These are phyloP conservation scores for Typha latifolia DNA, from an alignment of 176 grass and related monocot species.

Conservation along the genomic window DNA sequence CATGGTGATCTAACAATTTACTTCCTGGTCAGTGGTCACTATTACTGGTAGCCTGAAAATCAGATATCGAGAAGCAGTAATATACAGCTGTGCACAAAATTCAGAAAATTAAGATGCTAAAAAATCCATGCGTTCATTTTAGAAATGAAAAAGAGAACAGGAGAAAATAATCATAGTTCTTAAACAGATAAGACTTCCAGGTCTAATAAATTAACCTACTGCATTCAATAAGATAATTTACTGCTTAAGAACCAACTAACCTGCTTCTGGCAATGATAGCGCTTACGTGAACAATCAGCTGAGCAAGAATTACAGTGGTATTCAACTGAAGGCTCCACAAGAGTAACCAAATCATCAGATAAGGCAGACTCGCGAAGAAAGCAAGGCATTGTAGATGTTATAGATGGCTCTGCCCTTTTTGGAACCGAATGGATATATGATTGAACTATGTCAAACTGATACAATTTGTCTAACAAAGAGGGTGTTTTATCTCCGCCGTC, in stretches of 20 bases:
- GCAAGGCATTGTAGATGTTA: conserved; percentile 32
- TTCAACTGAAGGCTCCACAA: conserved; percentile 76
- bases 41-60: too few species aligned
- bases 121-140: not conserved
- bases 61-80: too few species aligned
- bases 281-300: conserved; percentile 90
- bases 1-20: too few species aligned
- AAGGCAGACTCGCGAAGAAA: conserved; percentile 64
- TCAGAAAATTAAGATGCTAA: not conserved
- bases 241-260: conserved; percentile 24
- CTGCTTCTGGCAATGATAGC: conserved; percentile 90
- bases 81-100: too few species aligned
- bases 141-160: not conserved
- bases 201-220: too few species aligned
- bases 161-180: not conserved
- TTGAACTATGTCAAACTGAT: conserved; percentile 72
- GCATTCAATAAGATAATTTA: not conserved
- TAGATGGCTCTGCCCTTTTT: conserved; percentile 53
- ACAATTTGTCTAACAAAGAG: conserved; percentile 56
- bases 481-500: conserved; percentile 18
- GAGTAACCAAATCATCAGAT: conserved; percentile 49
- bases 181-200: too few species aligned
- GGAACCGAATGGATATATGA: conserved; percentile 48
- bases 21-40: too few species aligned
- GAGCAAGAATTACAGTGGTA: conserved; percentile 98